Base-by-base conservation (phyloP, 345 rosid species). In the Carallia pectinifolia region DNA sequence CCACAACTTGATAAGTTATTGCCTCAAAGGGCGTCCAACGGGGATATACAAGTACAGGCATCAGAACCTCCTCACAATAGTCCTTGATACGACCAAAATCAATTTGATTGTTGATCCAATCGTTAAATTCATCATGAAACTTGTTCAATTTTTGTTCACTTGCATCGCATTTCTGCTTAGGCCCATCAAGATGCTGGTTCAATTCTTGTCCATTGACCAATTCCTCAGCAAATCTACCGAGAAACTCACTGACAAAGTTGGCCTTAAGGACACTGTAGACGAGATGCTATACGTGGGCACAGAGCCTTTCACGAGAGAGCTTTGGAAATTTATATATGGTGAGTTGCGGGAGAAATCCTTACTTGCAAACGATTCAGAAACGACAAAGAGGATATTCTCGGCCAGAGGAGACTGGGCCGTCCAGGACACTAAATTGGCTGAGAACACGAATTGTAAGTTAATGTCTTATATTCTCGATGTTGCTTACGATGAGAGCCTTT, bases 381-480 rank as follows among this genome's bases (percentile, higher is more conserved):
- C 75, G 6, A 83, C 87, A 47, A 84, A 69, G 78, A 79, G 74
- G 65, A 82, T 85, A 30, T 79, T 78, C 47, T 68, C 85, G 1
- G 86, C 90, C 3, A 82, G 82, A 71, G 94, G 96, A 3, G 86
- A 88, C 3, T 81, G 87, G 86, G 70, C 77, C 44, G 82, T 89
- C 29, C 76, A 73, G 4, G 76, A 79, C 12, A 8, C 33, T n/a
- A 66, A 36, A 3, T 34, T 33, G 5, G 65, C 12, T 23, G 59
- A 0, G 47, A 47, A 61, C 23, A 23, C 23, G 12, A 44, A 23
- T 66, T 23, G 7, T 18, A 19, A 18, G 4, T 53, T 89, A 17
- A 77, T 84, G 80, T 70, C 67, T 34, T 86, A 80, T 31, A 66
- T 74, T 5, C 37, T 44, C 4, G 54, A 75, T 23, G 65, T 75